Base-by-base conservation (phyloP, 495 filamentous ascomycete genomes). In the Tetracladium marchalianum region DNA sequence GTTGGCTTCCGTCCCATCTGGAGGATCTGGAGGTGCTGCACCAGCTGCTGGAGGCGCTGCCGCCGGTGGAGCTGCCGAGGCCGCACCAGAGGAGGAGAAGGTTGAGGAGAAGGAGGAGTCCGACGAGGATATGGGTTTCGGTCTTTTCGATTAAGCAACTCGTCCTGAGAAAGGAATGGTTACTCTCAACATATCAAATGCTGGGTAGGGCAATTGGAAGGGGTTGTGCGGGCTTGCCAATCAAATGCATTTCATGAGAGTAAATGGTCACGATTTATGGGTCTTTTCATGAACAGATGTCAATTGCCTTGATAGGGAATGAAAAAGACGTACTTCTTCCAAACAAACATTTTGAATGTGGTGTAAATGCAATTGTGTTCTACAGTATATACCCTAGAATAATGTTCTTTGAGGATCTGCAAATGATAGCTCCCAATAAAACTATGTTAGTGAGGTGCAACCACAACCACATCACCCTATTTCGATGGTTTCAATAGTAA, bases 41-140 rank as follows among this genome's bases (percentile, higher is more conserved):
- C 72, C 78, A 54, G 68, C 75, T 55, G 74, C 73, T 64, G 75
- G 67, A 61, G 79, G 66, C 53, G 81, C 71, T 50, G 82, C 72
- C 57, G 78, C 72, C 59, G 86, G 67, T 60, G 86, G 71, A 53
- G 83, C 69, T 50, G 83, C 77, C 53, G 77, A 78, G 55, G 70
- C 78, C 51, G 80, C 79, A 27, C 22, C 22, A 27, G 22, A 27
- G 67, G 81, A 73, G 58, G 81, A 85, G 65, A 74, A 79, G 65
- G 81, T 78, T 62, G 85, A 82, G 49, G 59, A 71, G 63, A 75
- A 72, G 69, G 72, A 82, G 71, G 92, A 97, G 80, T 97, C 92
- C 64, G 92, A 99, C 71, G 92, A 99, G 66, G 92, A 99, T 66
- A 99, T 99, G 92, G 92, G 92, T 64, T 95, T 99, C 78, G 92